These are phyloP conservation scores for Liquidambar formosana DNA, from an alignment of 164 flowering plant genomes.

Conservation along the genomic window DNA sequence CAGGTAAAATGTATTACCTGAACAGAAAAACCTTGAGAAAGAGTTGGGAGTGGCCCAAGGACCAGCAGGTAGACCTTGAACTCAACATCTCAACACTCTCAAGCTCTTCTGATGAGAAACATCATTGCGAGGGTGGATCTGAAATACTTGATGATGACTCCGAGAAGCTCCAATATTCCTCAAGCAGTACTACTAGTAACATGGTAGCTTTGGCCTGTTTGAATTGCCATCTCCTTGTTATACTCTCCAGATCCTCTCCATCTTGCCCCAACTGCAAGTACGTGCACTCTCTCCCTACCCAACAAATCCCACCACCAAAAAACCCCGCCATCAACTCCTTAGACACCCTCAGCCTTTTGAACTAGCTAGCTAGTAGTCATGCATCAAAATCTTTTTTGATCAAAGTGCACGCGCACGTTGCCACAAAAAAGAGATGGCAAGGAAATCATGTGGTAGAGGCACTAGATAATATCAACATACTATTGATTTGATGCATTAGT, in stretches of 20 bases:
- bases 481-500: too few relatives aligned
- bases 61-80: conserved; percentile 58
- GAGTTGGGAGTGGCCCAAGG: conserved; percentile 53
- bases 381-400: too few relatives aligned
- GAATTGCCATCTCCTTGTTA: conserved; percentile 74
- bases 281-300: conserved; percentile 48
- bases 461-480: too few relatives aligned
- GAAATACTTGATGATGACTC: conserved; percentile 1
- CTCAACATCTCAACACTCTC: conserved; percentile 52
- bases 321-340: conserved; percentile 28
- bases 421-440: too few relatives aligned
- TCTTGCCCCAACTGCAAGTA: conserved; percentile 79
- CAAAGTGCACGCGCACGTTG: too few relatives aligned
- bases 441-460: too few relatives aligned
- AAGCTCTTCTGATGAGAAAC: conserved; percentile 7
- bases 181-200: conserved; percentile 18
- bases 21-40: conserved; percentile 55
- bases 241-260: conserved; percentile 60
- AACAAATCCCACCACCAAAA: conserved; percentile 19
- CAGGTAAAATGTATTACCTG: conserved; percentile 63
- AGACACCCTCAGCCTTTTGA: conserved; percentile 45
- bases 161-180: conserved; percentile 15
- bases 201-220: conserved; percentile 73
- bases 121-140: not conserved
- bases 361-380: conserved; percentile 1